Evolutionary conservation across 192 early-diverging fungal species (phyloP).

Genomic region (Backusella macrospora): DNA sequence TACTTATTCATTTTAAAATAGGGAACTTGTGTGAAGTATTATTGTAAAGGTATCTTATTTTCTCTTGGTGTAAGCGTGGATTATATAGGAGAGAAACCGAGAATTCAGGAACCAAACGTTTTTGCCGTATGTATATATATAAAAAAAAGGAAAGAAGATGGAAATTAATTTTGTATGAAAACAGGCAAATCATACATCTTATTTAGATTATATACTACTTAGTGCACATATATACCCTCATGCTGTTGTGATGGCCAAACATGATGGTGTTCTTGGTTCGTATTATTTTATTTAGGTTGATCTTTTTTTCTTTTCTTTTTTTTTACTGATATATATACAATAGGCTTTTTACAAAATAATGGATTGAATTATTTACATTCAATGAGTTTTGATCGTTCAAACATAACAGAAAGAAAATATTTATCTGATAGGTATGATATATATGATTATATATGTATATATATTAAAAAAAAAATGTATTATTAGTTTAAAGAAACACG

Average conservation of each 20-base stretch:
- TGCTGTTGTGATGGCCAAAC: constrained; percentile 34
- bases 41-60: constrained; percentile 29
- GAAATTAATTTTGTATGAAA: background rate
- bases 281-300: background rate
- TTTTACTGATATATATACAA: background rate
- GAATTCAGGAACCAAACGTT: constrained; percentile 27
- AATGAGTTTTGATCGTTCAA: constrained; percentile 28
- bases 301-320: background rate
- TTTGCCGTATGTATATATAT: constrained; percentile 28
- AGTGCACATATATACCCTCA: constrained; percentile 32
- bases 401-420: constrained; percentile 20
- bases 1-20: background rate
- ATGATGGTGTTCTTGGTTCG: constrained; percentile 26
- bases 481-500: constrained; percentile 30
- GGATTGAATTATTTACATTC: constrained; percentile 36
- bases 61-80: constrained; percentile 23
- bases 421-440: constrained; percentile 17
- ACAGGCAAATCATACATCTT: constrained; percentile 36
- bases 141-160: too few relatives aligned
- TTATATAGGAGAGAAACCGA: constrained; percentile 23
- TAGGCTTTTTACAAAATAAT: constrained; percentile 33
- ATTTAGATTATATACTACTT: constrained; percentile 33
- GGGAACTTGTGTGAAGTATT: constrained; percentile 29
- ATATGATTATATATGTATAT: background rate
- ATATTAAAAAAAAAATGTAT: background rate